Conservation (phyloP, 2,329 filamentous ascomycete species). For the Corniculantispora saksenae region DNA sequence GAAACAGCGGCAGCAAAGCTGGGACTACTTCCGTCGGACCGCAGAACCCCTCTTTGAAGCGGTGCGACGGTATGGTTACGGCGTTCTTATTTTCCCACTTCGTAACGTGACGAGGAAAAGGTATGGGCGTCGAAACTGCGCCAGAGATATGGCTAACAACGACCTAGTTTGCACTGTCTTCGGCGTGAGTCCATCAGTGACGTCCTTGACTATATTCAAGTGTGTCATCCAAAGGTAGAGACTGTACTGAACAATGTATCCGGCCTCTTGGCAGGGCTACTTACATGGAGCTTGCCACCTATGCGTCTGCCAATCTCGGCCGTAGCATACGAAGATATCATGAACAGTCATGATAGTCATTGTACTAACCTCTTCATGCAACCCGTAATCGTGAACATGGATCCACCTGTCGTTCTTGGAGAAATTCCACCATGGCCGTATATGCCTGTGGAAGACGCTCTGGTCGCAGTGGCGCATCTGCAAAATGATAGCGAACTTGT, state of each 20-base stretch:
- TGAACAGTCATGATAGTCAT: background rate
- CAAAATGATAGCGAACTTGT: background rate
- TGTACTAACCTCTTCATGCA: background rate
- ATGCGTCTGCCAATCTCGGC: background rate
- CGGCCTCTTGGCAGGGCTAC: background rate
- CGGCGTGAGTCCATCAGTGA: background rate
- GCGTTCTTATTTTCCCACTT: background rate
- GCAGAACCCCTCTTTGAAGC: background rate
- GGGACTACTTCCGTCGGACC: background rate
- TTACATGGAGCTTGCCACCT: background rate
- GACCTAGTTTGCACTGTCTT: background rate
- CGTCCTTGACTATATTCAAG: background rate
- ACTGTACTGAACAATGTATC: background rate
- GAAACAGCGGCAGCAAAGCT: background rate
- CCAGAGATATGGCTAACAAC: background rate
- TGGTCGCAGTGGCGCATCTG: background rate
- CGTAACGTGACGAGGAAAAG: background rate
- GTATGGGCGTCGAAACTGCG: background rate
- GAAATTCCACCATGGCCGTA: background rate
- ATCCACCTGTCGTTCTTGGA: background rate
- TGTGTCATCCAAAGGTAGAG: background rate
- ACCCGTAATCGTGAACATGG: background rate
- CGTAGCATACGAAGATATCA: background rate
- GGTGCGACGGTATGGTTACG: background rate
- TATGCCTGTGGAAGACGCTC: background rate